Base-by-base conservation (phyloP, 2,329 filamentous ascomycete species). In the Penicillium brasilianum region DNA sequence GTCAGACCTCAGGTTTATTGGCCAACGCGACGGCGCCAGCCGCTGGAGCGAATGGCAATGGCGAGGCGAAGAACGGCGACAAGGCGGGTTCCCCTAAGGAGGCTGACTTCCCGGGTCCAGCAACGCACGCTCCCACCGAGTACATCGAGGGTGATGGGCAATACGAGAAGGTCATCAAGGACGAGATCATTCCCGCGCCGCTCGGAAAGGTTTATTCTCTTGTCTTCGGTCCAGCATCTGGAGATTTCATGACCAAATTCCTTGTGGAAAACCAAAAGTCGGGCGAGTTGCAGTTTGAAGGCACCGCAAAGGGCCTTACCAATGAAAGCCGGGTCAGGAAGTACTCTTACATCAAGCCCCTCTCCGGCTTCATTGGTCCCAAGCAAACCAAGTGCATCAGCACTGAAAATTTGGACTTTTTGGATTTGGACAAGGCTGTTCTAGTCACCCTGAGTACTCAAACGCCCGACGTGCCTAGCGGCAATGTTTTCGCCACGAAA, bases 301-400 rank as follows among this genome's bases (percentile, higher is more conserved):
- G 87, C 57, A 93, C 96, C 68, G 92, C 92, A 72, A 90, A 89
- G 70, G 92, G 91, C 0, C 78, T 96, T 25, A 87, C 86, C 3
- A 85, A 87, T 51, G 92, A 96, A 18, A 91, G 89, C 77, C 91
- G 88, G 74, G 85, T 85, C 3, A 87, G 93, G 49, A 87, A 82
- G 20, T 97, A 90, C 74, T 89, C 88, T 1, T 99, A 97, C 75
- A 96, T 96, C 78, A 98, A 97, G 75, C 95, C 95, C 1, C 81
- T 99, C 2, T 85, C 88, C 69, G 91, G 84, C 2, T 84, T 91
- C 0, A 94, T 99, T 66, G 95, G 95, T 0, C 95, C 95, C 0
- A 95, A 86, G 74, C 92, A 97, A 79, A 99, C 95, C 13, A 97
- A 96, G 73, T 99, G 95, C 76, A 90, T 96, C 60, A 93, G 92